These are phyloP conservation scores for Chrysoporthe puriensis DNA, from an alignment of 2,329 filamentous ascomycete species.

Conservation along the genomic window DNA sequence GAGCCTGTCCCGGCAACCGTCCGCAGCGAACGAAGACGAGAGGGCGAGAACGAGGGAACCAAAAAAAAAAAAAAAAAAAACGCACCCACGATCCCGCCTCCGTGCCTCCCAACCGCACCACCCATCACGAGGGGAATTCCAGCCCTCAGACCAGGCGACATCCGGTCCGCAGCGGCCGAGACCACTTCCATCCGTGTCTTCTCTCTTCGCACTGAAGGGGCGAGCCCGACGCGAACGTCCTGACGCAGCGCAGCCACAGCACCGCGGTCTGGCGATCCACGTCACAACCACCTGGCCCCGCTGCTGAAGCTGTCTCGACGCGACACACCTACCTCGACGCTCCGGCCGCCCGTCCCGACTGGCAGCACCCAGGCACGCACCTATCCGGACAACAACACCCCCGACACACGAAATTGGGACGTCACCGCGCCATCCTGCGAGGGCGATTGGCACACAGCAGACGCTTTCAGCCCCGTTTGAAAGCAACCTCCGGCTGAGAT, in stretches of 20 bases:
- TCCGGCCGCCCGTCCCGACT: slow-evolving; percentile 3
- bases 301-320: slow-evolving; percentile 30
- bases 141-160: slow-evolving; percentile 19
- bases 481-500: slow-evolving; percentile 30
- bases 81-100: slow-evolving; percentile 18
- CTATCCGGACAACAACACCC: slow-evolving; percentile 2
- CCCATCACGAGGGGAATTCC: slow-evolving; percentile 14
- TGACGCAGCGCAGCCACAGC: slow-evolving; percentile 22
- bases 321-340: slow-evolving; percentile 12
- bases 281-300: slow-evolving; percentile 23
- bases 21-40: slow-evolving; percentile 22
- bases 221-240: slow-evolving; percentile 20
- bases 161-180: slow-evolving; percentile 21
- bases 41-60: neutral
- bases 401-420: slow-evolving; percentile 4
- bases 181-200: slow-evolving; percentile 16
- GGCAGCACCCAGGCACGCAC: slow-evolving; percentile 9
- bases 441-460: slow-evolving; percentile 22
- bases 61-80: slow-evolving; percentile 17
- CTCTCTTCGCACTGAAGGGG: slow-evolving; percentile 12
- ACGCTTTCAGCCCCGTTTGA: slow-evolving; percentile 26
- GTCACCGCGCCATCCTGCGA: slow-evolving; percentile 16
- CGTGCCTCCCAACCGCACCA: slow-evolving; percentile 23
- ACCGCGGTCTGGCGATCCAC: slow-evolving; percentile 27
- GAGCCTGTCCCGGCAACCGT: slow-evolving; percentile 18